Evolutionary conservation across 768 basidiomycete genomes (phyloP).

Genomic region (Leccinellum albellum): DNA sequence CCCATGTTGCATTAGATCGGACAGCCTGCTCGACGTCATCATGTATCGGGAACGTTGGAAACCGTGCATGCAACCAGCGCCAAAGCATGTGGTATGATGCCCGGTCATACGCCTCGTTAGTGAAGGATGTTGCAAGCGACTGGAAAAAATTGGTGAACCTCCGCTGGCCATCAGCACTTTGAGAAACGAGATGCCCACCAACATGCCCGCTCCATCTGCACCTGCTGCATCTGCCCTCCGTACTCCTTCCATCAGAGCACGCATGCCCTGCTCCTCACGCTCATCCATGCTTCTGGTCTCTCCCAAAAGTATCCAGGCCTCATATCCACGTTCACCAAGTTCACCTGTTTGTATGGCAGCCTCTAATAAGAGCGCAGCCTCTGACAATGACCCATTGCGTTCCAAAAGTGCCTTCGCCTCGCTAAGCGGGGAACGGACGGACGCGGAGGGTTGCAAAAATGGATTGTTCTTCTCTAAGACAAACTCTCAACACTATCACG

Average conservation of each 20-base stretch:
- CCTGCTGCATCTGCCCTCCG: conserved; percentile 60
- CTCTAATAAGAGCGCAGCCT: conserved; percentile 84
- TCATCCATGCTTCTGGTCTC: conserved; percentile 90
- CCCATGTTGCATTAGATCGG: conserved; percentile 67
- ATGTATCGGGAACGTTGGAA: conserved; percentile 52
- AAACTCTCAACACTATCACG: conserved; percentile 1
- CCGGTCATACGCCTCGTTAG: conserved; percentile 88
- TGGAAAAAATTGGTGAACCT: conserved; percentile 31
- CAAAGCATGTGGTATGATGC: conserved; percentile 83
- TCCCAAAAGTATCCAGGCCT: conserved; percentile 90
- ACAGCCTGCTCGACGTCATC: conserved; percentile 55
- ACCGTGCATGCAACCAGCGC: conserved; percentile 74
- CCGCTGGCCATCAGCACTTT: neutral
- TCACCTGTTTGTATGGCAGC: conserved; percentile 85
- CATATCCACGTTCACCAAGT: conserved; percentile 76
- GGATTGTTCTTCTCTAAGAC: conserved; percentile 66
- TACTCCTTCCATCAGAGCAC: conserved; percentile 72
- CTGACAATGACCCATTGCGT: conserved; percentile 80
- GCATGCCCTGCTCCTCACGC: conserved; percentile 78
- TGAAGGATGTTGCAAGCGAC: conserved; percentile 95
- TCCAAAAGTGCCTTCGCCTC: conserved; percentile 77
- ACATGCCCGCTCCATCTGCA: conserved; percentile 66
- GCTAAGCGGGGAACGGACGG: conserved; percentile 47
- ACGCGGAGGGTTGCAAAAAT: conserved; percentile 51
- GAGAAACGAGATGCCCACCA: conserved; percentile 44